Conservation (phyloP, 768 basidiomycete species). For the Suillus paluster region DNA sequence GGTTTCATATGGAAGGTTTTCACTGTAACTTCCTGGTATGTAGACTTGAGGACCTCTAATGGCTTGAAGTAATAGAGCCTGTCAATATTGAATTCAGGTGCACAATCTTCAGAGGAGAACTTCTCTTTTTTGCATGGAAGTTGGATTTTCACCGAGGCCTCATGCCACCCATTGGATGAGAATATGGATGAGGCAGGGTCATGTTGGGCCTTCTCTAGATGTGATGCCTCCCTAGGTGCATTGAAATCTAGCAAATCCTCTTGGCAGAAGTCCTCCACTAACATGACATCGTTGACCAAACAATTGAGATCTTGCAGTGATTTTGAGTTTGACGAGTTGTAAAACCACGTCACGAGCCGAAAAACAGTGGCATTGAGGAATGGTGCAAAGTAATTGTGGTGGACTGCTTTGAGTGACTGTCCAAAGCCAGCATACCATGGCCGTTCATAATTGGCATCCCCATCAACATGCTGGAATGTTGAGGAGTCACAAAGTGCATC, state of each 20-base stretch:
- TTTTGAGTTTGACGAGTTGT: conserved; percentile 2
- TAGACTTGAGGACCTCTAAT: not conserved
- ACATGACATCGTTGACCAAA: conserved; percentile 8
- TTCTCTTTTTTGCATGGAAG: not conserved
- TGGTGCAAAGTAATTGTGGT: not conserved
- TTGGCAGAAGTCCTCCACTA: conserved; percentile 5
- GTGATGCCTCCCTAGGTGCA: not conserved
- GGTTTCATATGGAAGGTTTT: not conserved
- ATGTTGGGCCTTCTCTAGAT: not conserved
- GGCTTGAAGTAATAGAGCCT: conserved; percentile 3
- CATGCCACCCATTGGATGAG: not conserved
- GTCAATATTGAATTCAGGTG: not conserved
- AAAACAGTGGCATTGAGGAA: not conserved
- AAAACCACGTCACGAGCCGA: conserved; percentile 10
- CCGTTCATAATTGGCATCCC: not conserved
- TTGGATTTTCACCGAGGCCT: not conserved
- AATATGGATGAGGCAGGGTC: not conserved
- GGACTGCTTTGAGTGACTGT: not conserved
- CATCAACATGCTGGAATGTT: not conserved
- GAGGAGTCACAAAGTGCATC: not conserved
- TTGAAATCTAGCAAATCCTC: conserved; percentile 11
- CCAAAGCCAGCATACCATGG: not conserved
- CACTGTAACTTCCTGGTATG: not conserved
- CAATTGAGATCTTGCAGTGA: conserved; percentile 4
- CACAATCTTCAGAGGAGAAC: not conserved